A percentile compares a stretch with the other conserved stretches of the same genome.
Evolutionary conservation across 2,329 filamentous ascomycete genomes (phyloP).

Genomic region (Neoascochyta sp.): DNA sequence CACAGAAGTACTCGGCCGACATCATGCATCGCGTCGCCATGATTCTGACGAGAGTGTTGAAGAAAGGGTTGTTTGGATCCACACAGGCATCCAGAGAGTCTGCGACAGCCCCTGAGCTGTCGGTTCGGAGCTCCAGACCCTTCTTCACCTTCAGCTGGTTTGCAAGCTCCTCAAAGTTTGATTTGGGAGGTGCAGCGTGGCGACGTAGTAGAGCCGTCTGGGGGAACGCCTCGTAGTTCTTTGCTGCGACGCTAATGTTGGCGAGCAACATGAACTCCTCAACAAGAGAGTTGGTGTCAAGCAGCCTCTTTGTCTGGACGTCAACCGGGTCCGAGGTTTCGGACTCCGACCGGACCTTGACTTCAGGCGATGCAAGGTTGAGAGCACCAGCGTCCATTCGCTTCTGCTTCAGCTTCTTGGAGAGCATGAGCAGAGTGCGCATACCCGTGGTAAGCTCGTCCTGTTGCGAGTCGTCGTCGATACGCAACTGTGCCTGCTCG

Average conservation of each 20-base stretch:
- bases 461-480: conserved; percentile 82
- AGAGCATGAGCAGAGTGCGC: conserved; percentile 79
- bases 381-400: conserved; percentile 90
- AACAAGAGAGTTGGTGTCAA: conserved; percentile 95
- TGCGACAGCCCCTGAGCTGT: conserved; percentile 88
- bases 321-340: conserved; percentile 95
- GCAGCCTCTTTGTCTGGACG: conserved; percentile 88
- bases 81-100: conserved; percentile 84
- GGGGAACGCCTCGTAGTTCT: conserved; percentile 87
- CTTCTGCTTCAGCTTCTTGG: conserved; percentile 89
- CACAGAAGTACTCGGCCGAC: conserved; percentile 96
- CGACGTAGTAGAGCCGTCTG: conserved; percentile 92
- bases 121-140: conserved; percentile 72
- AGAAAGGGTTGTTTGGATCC: conserved; percentile 81
- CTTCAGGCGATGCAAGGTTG: conserved; percentile 95
- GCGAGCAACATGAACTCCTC: conserved; percentile 99
- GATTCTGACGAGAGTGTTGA: conserved; percentile 97
- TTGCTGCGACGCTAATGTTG: conserved; percentile 88
- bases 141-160: conserved; percentile 89
- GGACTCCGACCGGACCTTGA: conserved; percentile 90
- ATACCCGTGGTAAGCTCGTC: conserved; percentile 90
- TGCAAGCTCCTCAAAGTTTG: conserved; percentile 91
- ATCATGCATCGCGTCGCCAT: conserved; percentile 99
- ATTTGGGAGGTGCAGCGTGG: conserved; percentile 86
- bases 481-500: conserved; percentile 88